A percentile compares a stretch with the other conserved stretches of the same genome.
Conservation (phyloP, 2,329 filamentous ascomycete species). For the Acarospora socialis region DNA sequence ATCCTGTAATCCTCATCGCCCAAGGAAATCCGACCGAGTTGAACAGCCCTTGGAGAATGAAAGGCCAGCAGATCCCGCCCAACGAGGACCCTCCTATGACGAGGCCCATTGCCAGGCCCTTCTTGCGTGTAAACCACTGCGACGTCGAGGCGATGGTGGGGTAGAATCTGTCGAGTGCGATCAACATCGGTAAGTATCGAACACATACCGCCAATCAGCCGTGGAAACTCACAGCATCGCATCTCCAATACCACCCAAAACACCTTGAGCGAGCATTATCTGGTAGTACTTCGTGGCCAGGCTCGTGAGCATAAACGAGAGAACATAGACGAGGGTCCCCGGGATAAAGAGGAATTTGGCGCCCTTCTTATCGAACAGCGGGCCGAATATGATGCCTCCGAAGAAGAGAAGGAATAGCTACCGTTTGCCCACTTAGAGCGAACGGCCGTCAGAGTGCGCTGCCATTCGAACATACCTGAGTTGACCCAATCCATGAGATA, state of each 20-base stretch:
- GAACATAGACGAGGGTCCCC: slow-evolving; percentile 43
- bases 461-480: no score
- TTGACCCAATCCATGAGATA: no score
- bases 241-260: slow-evolving; percentile 12
- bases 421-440: no score
- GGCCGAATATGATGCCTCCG: slow-evolving; percentile 14
- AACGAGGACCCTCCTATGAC: slow-evolving; percentile 4
- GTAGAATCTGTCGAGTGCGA: slow-evolving; percentile 1
- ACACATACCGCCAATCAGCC: no score
- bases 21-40: slow-evolving; percentile 3
- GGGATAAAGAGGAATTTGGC: slow-evolving; percentile 23
- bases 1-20: slow-evolving; percentile 6
- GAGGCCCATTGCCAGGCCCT: slow-evolving; percentile 4
- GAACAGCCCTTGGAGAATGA: slow-evolving; percentile 7
- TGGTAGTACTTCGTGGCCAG: slow-evolving; percentile 42
- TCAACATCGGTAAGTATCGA: no score
- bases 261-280: slow-evolving; percentile 27
- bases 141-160: slow-evolving; percentile 1
- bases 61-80: slow-evolving; percentile 4
- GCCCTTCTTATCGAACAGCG: slow-evolving; percentile 15
- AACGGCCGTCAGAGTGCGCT: no score
- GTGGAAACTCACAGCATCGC: not conserved
- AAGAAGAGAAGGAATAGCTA: slow-evolving; percentile 16
- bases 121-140: slow-evolving; percentile 4
- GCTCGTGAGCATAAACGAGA: slow-evolving; percentile 49